Base-by-base conservation (phyloP, 2,329 filamentous ascomycete genomes). In the Immersiporthe knoxdaviesiana region DNA sequence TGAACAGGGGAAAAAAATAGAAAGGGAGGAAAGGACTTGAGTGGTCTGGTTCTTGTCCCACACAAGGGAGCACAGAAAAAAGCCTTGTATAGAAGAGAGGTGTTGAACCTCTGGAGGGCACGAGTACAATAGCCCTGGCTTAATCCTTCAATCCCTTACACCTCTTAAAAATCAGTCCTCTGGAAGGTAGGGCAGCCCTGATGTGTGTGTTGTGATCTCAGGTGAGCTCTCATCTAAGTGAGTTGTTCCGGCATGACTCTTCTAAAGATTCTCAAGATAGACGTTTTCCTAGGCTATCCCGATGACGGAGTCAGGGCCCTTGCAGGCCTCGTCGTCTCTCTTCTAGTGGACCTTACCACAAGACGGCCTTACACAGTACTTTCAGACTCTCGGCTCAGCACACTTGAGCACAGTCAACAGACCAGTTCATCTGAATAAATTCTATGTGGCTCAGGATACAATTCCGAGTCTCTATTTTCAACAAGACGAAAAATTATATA, bases 271-370 rank as follows among this genome's bases (percentile, higher is more conserved):
- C n/a, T 18, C 39, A 47, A 63, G 24, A 63, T 63, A 60, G 63
- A 63, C 58, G 52, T 68, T 41, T 70, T 60, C 62, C 41, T 63
- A 41, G 66, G 37, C 47, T 41, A 39, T 69, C 67, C 70, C 70
- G 70, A 71, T 71, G 70, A 71, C 70, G 70, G 70, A 71, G 67
- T 63, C 50, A 52, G 44, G 39, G 61, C 61, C 59, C 59, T 39
- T 44, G n/a, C n/a, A n/a, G n/a, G n/a, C n/a, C n/a, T n/a, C n/a
- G 61, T 21, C 50, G 54, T 50, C 54, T 60, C 65, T 66, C 16
- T 2, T 56, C 52, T 30, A 65, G 63, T 65, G 63, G 63, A 56
- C 50, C 63, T 37, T n/a, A 16, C n/a, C 24, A 39, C 32, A 8
- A 62, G 52, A 27, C 50, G 5, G n/a, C 56, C 56, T 59, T 37